phyloP scores from a whole-genome alignment of 345 rosid genomes.

The Litchi chinensis region DNA sequence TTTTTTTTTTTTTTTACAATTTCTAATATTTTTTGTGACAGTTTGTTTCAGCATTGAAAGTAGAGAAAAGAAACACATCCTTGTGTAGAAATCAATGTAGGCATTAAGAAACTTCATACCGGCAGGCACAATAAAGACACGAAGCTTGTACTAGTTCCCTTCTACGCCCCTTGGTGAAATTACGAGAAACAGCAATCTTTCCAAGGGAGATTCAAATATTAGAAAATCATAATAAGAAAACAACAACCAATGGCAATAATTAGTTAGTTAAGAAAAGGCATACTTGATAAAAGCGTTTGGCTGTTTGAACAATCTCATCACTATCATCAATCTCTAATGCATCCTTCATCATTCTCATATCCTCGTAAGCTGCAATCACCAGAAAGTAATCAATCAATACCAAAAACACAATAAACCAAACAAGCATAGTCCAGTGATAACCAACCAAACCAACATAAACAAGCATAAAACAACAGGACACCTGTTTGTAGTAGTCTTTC shows the following conservation, averaged over 20 bases:
- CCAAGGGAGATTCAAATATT: conserved; percentile 25
- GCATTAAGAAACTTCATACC: conserved; percentile 48
- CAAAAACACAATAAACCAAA: background rate
- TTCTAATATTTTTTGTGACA: background rate
- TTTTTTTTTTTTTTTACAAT: no score
- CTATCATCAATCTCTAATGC: conserved; percentile 68
- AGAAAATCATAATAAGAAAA: background rate
- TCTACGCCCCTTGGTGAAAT: conserved; percentile 84
- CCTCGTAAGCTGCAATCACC: conserved; percentile 57
- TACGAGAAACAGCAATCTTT: conserved; percentile 75
- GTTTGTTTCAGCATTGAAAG: background rate
- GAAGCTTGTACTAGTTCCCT: conserved; percentile 81
- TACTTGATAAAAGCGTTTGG: conserved; percentile 63
- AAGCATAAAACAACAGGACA: conserved; percentile 23
- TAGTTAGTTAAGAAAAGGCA: conserved; percentile 29
- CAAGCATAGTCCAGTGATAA: no score
- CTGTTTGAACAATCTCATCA: conserved; percentile 54
- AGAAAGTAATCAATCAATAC: background rate
- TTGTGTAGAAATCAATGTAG: background rate
- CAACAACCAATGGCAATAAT: conserved; percentile 1
- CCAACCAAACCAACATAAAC: background rate
- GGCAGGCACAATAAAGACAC: conserved; percentile 89
- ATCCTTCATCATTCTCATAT: conserved; percentile 50
- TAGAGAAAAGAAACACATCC: background rate
- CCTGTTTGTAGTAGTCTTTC: conserved; percentile 54